Conservation (phyloP, 2,329 filamentous ascomycete genomes). For the Monosporascus sp. region DNA sequence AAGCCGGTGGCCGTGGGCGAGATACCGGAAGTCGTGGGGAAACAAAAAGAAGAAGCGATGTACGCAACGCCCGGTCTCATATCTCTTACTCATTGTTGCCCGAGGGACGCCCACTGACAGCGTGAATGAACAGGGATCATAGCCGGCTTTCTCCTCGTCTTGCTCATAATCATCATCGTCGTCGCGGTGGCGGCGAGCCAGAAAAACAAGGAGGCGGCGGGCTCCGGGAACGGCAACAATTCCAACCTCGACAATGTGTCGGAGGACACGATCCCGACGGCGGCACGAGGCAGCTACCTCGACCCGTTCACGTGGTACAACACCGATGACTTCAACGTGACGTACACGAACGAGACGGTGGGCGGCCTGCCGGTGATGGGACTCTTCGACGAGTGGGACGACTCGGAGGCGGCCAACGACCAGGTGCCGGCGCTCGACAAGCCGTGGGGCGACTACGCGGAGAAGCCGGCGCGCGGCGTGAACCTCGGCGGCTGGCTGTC, state of each 20-base stretch:
- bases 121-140: conserved; percentile 46
- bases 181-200: conserved; percentile 62
- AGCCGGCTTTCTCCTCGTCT: conserved; percentile 44
- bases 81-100: conserved; percentile 1
- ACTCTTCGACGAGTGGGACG: conserved; percentile 78
- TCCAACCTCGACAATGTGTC: conserved; percentile 48
- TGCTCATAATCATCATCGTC: conserved; percentile 62
- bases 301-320: conserved; percentile 92
- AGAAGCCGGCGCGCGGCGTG: conserved; percentile 77
- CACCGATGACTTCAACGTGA: conserved; percentile 87
- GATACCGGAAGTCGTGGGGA: conserved; percentile 21
- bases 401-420: conserved; percentile 70
- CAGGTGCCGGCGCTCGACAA: conserved; percentile 74
- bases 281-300: conserved; percentile 68
- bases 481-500: conserved; percentile 93
- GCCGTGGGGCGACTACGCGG: conserved; percentile 69
- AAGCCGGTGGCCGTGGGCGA: background rate
- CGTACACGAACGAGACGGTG: conserved; percentile 79
- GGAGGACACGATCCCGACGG: conserved; percentile 53
- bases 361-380: conserved; percentile 91
- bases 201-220: conserved; percentile 36
- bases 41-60: conserved; percentile 57
- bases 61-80: conserved; percentile 31
- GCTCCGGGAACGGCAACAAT: conserved; percentile 27
- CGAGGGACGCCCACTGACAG: background rate